phyloP scores from a whole-genome alignment of 257 asterid genomes.

The Nicotiana attenuata region DNA sequence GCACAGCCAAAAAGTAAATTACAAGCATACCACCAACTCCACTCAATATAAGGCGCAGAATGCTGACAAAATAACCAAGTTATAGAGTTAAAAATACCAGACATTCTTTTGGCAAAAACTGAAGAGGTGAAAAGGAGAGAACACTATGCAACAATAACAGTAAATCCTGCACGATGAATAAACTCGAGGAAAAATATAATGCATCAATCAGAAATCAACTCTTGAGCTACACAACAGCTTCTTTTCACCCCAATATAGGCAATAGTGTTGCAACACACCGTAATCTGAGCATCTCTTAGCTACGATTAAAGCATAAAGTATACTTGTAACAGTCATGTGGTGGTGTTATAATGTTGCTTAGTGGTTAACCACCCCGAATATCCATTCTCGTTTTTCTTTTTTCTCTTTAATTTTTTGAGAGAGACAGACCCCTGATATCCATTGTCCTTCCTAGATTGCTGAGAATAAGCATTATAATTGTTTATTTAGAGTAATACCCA shows the following conservation, averaged over 20 bases:
- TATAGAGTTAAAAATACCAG: not conserved
- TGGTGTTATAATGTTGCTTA: too few species aligned
- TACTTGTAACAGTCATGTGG: too few species aligned
- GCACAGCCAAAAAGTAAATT: slow-evolving; percentile 18
- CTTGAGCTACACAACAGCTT: not conserved
- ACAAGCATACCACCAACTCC: slow-evolving; percentile 32
- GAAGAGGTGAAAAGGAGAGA: not conserved
- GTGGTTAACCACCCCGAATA: too few species aligned
- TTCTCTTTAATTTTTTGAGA: too few species aligned
- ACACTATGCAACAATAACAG: not conserved
- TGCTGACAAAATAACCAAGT: slow-evolving; percentile 8
- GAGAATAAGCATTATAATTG: too few species aligned
- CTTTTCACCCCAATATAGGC: not conserved
- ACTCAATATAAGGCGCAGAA: slow-evolving; percentile 22
- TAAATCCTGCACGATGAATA: not conserved
- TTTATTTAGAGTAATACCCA: too few species aligned
- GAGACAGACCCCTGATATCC: too few species aligned
- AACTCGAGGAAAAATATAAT: not conserved
- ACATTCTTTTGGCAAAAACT: not conserved
- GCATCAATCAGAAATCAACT: not conserved
- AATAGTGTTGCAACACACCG: not conserved
- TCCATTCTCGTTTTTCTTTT: too few species aligned
- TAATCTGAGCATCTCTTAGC: not conserved
- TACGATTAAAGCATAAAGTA: not conserved
- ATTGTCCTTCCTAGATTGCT: too few species aligned